Base-by-base conservation (phyloP, 768 basidiomycete genomes). In the Trametes cingulata region DNA sequence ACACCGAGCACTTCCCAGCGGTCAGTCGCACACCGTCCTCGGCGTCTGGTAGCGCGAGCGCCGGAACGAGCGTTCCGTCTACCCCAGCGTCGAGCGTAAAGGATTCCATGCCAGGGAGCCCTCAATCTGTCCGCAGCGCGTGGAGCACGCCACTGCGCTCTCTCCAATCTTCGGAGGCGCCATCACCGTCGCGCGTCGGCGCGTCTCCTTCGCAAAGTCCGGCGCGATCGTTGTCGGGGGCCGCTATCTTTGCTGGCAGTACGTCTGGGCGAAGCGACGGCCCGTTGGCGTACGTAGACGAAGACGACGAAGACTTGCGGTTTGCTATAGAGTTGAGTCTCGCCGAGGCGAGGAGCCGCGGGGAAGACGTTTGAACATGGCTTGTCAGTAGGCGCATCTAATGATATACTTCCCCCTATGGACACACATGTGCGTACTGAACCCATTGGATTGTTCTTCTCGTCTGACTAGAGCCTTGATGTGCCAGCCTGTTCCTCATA, bases 311-410 rank as follows among this genome's bases (percentile, higher is more conserved):
- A 15, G 88, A 90, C 63, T 65, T 91, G 69, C 77, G 73, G 49
- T 80, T 84, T 62, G 88, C 84, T 12, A 79, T 91, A 13, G 85
- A 86, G 71, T 69, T 91, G 71, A 91, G 90, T 68, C 77, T 91
- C 24, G 86, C 81, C 1, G 90, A 91, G 67, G 85, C 84, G n/a
- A 61, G 69, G 24, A 74, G 75, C 54, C 65, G 69, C 12, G 72
- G 72, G 10, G 71, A 71, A 49, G 54, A 60, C 37, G 66, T 69
- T 19, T 52, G 46, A 49, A 35, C 22, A 8, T 7, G 22, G 9
- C 42, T 5, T 10, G 19, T 17, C 24, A n/a, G 36, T 3, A 1
- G n/a, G 27, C 36, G 43, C 36, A 13, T 46, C 25, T 40, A n/a
- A 29, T 40, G 37, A 40, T 13, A 5, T 40, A 13, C 39, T 5